Conservation (phyloP, 2,329 filamentous ascomycete species). For the Aciculosporium take region DNA sequence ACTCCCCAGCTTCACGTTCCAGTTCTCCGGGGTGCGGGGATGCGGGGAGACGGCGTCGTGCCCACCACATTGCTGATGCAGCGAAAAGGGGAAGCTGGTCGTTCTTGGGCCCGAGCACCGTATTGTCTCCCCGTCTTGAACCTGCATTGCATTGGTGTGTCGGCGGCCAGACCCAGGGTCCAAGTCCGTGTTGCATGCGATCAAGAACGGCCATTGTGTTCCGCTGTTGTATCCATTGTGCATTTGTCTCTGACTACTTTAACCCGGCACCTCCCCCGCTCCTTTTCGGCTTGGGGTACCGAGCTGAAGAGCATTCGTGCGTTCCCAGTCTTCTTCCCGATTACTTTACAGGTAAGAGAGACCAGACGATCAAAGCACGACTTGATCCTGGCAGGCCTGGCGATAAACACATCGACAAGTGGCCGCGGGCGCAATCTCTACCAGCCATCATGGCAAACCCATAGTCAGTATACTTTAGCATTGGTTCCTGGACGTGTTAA, state of each 20-base stretch:
- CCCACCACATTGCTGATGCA: too few species aligned
- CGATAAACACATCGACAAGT: background rate
- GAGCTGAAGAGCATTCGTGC: background rate
- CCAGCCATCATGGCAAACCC: conserved; percentile 12
- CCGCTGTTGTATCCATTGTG: conserved; percentile 5
- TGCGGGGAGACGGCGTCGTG: conserved; percentile 5
- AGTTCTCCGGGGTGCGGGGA: conserved; percentile 3
- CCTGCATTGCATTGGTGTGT: background rate
- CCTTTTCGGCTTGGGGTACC: conserved; percentile 1
- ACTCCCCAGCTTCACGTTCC: conserved; percentile 1
- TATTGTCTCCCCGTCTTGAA: too few species aligned
- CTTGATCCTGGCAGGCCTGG: background rate
- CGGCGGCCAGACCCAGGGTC: background rate
- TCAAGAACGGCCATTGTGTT: conserved; percentile 8
- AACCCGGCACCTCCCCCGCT: conserved; percentile 3
- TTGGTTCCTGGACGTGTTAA: background rate
- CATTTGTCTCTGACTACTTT: conserved; percentile 6
- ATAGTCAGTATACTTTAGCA: conserved; percentile 7
- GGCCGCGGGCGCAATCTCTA: background rate
- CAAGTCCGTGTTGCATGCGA: conserved; percentile 4
- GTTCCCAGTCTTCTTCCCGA: background rate
- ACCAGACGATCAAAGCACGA: background rate
- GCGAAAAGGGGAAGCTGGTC: background rate
- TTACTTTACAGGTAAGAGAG: background rate
- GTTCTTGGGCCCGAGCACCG: background rate